Base-by-base conservation (phyloP, 1,284 basidiomycete species). In the Ceratobasidium sp. region DNA sequence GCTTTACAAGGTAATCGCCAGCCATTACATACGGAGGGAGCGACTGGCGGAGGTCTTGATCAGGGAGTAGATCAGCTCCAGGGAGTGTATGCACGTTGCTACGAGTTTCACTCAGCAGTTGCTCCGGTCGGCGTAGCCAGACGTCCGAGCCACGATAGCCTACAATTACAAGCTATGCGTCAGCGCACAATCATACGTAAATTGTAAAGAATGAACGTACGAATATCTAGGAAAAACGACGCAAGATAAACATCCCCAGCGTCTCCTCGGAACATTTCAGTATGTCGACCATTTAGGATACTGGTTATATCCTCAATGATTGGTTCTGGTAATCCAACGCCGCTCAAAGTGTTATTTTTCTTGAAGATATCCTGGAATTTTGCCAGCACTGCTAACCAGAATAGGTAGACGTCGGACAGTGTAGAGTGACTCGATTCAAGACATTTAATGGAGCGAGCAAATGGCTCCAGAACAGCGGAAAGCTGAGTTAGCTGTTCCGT, bases 321-420 rank as follows among this genome's bases (percentile, higher is more conserved):
- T 0, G 22, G 22, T 2, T 57, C 36, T 14, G 69, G 69, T 11
- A 76, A 54, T 5, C 65, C 33, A 4, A 59, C 36, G 1, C 72
- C 75, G 29, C 27, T 41, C 11, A 65, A 29, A 14, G 22, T 22
- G 1, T 29, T 54, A 27, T 73, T 75, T 14, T 67, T 59, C 19
- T 57, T 41, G 47, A 76, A 74, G 6, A 76, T n/a, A 4, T 65
- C 72, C 14, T 47, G 45, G 29, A 60, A 67, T 7, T 36, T 41
- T 11, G 75, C 59, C 0, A 74, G n/a, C 15, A 74, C 56, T 7
- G 72, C 75, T 1, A 76, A 44, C 75, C 75, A 76, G 36, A 76
- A 76, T 14, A 76, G 48, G 33, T 76, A 76, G 6, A 76, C 75
- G 44, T 73, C 62, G 14, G 71, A 73, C 3, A 53, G 75, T 1